Percentiles rank a stretch among this genome's conserved stretches.
These are phyloP conservation scores for Venturiaceae sp. DNA, from an alignment of 2,329 filamentous ascomycete genomes.

Conservation along the genomic window DNA sequence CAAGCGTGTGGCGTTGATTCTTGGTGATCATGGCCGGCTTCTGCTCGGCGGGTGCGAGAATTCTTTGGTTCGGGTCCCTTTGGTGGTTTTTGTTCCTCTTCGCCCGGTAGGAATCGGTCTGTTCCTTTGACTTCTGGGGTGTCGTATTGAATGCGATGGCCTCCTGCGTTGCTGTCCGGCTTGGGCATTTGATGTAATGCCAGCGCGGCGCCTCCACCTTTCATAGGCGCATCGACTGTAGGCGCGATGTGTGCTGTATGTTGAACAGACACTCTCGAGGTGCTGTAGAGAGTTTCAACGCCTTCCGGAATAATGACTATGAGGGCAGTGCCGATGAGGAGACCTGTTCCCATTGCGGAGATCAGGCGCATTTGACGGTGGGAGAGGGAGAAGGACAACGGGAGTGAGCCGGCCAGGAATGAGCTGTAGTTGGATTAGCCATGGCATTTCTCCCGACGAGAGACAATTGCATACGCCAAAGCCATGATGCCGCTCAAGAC, in stretches of 20 bases:
- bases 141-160: background rate
- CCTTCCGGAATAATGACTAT: slow-evolving; percentile 98
- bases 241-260: background rate
- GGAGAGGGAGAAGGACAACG: slow-evolving; percentile 79
- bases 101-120: background rate
- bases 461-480: slow-evolving; percentile 40
- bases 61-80: background rate
- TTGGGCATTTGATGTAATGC: background rate
- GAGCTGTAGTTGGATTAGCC: slow-evolving; percentile 50
- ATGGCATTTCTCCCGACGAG: slow-evolving; percentile 11
- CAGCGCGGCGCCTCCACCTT: background rate
- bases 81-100: background rate
- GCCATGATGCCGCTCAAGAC: slow-evolving; percentile 56
- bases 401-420: slow-evolving; percentile 84
- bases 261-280: slow-evolving; percentile 18
- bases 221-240: background rate
- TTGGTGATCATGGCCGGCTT: background rate
- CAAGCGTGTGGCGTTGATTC: slow-evolving; percentile 46
- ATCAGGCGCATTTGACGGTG: slow-evolving; percentile 80
- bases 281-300: slow-evolving; percentile 74
- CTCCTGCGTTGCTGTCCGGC: background rate
- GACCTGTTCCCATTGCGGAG: slow-evolving; percentile 85
- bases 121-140: background rate
- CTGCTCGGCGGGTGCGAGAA: background rate
- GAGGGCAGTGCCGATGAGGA: slow-evolving; percentile 87